Base-by-base conservation (phyloP, 768 basidiomycete genomes). In the Phanerochaete sordida region DNA sequence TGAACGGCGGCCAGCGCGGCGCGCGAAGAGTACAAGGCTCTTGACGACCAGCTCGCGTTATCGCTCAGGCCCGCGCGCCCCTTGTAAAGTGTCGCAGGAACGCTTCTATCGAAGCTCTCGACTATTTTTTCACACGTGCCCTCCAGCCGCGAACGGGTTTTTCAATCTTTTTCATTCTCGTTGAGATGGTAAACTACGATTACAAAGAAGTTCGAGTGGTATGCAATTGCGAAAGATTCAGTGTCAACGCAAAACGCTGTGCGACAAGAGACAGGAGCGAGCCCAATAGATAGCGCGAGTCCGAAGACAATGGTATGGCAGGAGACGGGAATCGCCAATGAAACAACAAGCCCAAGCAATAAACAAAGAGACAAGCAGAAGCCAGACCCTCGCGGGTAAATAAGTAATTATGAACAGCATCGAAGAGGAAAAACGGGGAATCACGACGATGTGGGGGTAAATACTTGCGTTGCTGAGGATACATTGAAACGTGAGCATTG, bases 251-350 rank as follows among this genome's bases (percentile, higher is more conserved):
- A 31, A 57, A 48, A 30, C 35, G 27, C 21, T 30, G 26, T 49
- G 48, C 48, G 26, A 49, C 48, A 54, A 49, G 44, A 39, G 47
- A 61, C 31, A 23, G 37, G 24, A 53, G 30, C 35, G 51, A n/a
- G 31, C 60, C 54, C 55, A 62, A 62, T 62, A 62, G 61, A 62
- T 62, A 62, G 56, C 52, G 61, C 39, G 58, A 59, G 54, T 59
- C 58, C 57, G 55, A 59, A 23, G 51, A 54, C 39, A 39, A 28
- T 60, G 31, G 50, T 33, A 47, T 27, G 53, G 57, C 31, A 19
- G 49, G 47, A 37, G 56, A 28, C 13, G 33, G 33, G 39, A 43
- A 19, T 43, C 39, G 39, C 39, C 39, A 43, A 4, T 9, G 23
- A 44, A 39, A 48, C 31, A 49, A 43, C 46, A 46, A 61, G 60